Evolutionary conservation across 345 rosid species (phyloP).

Genomic region (Lenwebbia sp.): DNA sequence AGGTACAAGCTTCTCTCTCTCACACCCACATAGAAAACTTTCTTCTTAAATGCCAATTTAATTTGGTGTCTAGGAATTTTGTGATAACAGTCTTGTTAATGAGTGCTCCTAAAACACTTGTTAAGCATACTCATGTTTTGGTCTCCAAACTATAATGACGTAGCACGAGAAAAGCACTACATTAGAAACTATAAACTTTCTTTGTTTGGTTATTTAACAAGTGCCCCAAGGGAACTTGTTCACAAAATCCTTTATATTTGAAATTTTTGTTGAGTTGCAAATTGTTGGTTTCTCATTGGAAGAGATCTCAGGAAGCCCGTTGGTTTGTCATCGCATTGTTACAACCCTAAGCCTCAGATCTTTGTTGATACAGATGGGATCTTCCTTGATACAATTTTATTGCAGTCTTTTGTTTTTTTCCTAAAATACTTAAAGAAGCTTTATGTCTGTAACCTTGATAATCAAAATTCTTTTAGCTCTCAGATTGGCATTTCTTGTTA

Average conservation of each 20-base stretch:
- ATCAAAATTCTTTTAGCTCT: not conserved
- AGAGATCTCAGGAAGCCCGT: not conserved
- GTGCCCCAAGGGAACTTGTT: not conserved
- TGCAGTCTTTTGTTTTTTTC: not conserved
- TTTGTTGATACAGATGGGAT: not conserved
- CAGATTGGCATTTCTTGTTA: not conserved
- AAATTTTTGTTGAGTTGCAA: not conserved
- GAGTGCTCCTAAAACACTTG: not conserved
- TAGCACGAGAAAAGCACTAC: not conserved
- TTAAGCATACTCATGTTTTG: not conserved
- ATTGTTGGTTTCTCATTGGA: not conserved
- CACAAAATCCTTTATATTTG: not conserved
- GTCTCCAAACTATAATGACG: not conserved
- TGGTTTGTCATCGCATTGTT: not conserved
- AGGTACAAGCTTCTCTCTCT: not conserved
- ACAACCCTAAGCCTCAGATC: not conserved
- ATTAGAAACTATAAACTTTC: not conserved
- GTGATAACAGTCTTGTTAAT: not conserved
- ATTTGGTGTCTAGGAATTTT: not conserved
- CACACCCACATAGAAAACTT: not conserved
- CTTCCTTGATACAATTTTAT: not conserved
- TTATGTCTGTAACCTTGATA: not conserved
- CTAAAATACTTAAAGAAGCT: not conserved
- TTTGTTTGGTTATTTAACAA: not conserved
- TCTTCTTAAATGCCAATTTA: not conserved